Evolutionary conservation across 176 grass and related monocot species (phyloP).

Genomic region (Carex pumila): DNA sequence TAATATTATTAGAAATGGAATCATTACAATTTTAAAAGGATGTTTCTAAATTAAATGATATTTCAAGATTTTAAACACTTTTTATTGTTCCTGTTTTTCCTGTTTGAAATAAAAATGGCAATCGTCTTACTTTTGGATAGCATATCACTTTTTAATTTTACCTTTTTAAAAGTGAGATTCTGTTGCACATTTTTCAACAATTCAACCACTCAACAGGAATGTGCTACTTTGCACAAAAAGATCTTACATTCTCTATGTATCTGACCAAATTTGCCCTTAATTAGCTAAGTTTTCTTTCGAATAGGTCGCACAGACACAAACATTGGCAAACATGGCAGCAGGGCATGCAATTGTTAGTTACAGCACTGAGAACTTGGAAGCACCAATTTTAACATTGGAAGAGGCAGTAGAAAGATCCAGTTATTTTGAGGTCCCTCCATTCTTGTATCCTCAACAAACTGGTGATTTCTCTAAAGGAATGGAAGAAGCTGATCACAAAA

Average conservation of each 20-base stretch:
- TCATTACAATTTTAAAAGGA: neutral
- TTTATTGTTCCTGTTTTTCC: slow-evolving; percentile 2
- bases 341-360: slow-evolving; percentile 59
- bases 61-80: neutral
- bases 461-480: slow-evolving; percentile 71
- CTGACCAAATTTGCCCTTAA: neutral
- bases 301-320: slow-evolving; percentile 83
- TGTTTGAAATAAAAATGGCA: neutral
- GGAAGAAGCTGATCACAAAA: slow-evolving; percentile 85
- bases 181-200: neutral
- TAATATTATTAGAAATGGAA: neutral
- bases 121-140: neutral
- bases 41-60: neutral
- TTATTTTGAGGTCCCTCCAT: slow-evolving; percentile 41
- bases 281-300: neutral
- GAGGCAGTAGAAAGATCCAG: slow-evolving; percentile 51
- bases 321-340: slow-evolving; percentile 65
- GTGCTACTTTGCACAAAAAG: neutral
- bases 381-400: slow-evolving; percentile 73
- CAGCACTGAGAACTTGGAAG: slow-evolving; percentile 51
- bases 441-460: slow-evolving; percentile 37
- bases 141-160: neutral
- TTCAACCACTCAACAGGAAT: neutral
- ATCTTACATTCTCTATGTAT: neutral
- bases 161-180: neutral